A percentile compares a stretch with the other conserved stretches of the same genome.
These are phyloP conservation scores for Russula sp. DNA, from an alignment of 768 basidiomycete species.

Conservation along the genomic window DNA sequence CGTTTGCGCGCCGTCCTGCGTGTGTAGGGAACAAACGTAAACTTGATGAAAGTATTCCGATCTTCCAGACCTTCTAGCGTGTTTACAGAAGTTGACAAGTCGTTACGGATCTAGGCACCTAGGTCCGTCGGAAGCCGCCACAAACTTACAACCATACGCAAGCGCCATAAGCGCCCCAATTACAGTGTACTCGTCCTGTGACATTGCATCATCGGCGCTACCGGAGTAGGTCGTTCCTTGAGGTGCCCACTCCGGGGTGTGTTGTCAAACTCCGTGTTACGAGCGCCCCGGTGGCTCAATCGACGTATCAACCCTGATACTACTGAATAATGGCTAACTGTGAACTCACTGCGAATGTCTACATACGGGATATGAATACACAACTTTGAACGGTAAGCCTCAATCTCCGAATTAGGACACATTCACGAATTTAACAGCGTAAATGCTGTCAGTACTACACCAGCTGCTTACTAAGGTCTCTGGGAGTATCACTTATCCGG, in stretches of 20 bases:
- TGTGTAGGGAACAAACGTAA: no score
- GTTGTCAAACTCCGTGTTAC: background rate
- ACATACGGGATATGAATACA: background rate
- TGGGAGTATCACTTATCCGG: background rate
- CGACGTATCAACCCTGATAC: no score
- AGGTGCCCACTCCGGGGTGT: background rate
- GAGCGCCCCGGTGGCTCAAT: background rate
- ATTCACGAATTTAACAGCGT: background rate
- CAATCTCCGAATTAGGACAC: background rate
- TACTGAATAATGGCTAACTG: background rate
- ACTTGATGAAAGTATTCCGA: no score
- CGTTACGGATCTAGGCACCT: background rate
- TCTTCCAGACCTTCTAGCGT: no score
- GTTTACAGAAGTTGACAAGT: no score
- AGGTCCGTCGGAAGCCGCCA: no score
- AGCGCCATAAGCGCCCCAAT: background rate
- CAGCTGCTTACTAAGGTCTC: conserved; percentile 3
- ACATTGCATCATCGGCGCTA: background rate
- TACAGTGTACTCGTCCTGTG: background rate
- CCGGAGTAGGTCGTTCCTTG: background rate
- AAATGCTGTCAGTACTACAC: background rate
- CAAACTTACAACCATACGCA: background rate
- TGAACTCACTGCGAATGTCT: background rate
- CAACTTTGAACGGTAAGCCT: no score
- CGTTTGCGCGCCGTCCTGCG: no score